phyloP scores from a whole-genome alignment of 2,329 filamentous ascomycete species.

The Aspergillus pseudoterreus region DNA sequence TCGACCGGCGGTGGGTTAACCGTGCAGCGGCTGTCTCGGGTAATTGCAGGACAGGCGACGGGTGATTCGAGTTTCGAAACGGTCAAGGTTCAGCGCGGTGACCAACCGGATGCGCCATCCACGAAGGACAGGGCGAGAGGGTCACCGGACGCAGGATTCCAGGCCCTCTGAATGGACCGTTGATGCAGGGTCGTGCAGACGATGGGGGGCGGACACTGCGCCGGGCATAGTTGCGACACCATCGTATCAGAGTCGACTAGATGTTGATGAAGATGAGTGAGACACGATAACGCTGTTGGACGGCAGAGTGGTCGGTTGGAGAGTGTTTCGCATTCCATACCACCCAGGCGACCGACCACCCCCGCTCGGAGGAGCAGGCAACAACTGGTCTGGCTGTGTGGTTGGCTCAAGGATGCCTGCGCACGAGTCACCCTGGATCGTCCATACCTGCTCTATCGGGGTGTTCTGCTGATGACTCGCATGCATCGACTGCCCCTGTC shows the following conservation, averaged over 20 bases:
- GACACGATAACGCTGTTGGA: neutral
- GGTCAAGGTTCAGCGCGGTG: neutral
- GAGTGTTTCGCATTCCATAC: neutral
- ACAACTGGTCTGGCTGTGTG: neutral
- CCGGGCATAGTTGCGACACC: no score
- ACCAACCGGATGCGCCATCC: slow-evolving; percentile 1
- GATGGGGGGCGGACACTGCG: neutral
- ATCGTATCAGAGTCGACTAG: no score
- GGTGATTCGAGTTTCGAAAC: slow-evolving; percentile 3
- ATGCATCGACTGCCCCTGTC: slow-evolving; percentile 6
- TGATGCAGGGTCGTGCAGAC: slow-evolving; percentile 4
- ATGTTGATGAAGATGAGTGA: no score
- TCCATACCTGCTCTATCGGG: neutral
- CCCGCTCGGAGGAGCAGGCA: no score
- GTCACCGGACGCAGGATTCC: slow-evolving; percentile 3
- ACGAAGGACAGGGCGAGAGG: neutral
- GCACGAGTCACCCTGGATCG: slow-evolving; percentile 1
- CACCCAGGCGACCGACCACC: no score
- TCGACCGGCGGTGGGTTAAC: neutral
- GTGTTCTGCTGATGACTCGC: slow-evolving; percentile 13
- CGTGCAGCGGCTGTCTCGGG: slow-evolving; percentile 9
- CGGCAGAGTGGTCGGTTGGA: neutral
- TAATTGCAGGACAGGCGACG: slow-evolving; percentile 6
- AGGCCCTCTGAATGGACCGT: neutral
- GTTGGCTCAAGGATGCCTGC: neutral